Conservation (phyloP, 768 basidiomycete genomes). For the Glaciozyma martinii region DNA sequence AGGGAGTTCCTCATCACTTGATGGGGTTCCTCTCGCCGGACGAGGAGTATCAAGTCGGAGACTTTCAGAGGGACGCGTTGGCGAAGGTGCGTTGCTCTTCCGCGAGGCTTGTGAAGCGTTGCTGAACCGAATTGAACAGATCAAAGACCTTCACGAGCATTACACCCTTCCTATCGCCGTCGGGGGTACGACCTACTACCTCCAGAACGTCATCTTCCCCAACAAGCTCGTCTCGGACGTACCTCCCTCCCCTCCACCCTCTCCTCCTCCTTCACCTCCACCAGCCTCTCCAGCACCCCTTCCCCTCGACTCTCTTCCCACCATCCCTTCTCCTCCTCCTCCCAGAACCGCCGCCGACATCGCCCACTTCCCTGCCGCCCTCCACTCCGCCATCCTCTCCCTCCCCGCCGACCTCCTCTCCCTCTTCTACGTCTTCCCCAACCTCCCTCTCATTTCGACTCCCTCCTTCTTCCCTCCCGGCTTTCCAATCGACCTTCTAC, state of each 20-base stretch:
- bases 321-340: not conserved
- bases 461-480: conserved; percentile 20
- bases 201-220: conserved; percentile 89
- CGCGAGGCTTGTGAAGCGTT: not conserved
- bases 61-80: conserved; percentile 80
- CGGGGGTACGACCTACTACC: conserved; percentile 95
- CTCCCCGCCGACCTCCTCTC: conserved; percentile 28
- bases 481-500: conserved; percentile 29
- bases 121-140: conserved; percentile 44
- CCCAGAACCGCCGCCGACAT: conserved; percentile 7
- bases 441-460: conserved; percentile 28
- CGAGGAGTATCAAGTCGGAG: conserved; percentile 73
- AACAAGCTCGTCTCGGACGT: conserved; percentile 49
- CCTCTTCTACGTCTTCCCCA: conserved; percentile 28
- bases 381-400: conserved; percentile 11
- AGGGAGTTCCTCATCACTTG: conserved; percentile 75
- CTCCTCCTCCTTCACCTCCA: not conserved
- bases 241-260: not conserved
- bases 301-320: not conserved
- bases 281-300: not conserved
- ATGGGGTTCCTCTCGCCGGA: conserved; percentile 81
- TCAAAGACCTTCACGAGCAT: conserved; percentile 58
- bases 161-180: conserved; percentile 74
- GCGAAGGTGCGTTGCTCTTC: conserved; percentile 51
- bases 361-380: conserved; percentile 19